Conservation (phyloP, 192 early-diverging fungal genomes). For the Phycomyces nitens region DNA sequence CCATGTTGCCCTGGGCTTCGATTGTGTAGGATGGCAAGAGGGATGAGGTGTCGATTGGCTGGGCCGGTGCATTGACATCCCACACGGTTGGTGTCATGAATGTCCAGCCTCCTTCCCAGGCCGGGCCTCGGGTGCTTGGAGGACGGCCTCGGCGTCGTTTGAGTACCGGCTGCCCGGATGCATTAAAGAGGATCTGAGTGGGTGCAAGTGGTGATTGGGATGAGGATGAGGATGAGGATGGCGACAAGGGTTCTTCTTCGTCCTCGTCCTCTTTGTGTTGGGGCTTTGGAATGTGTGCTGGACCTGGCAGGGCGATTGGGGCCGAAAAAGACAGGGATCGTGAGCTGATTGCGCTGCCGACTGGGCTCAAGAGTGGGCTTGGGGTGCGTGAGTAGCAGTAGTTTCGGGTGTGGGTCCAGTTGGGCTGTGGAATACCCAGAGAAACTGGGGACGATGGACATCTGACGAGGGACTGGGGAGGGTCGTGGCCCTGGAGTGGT, state of each 20-base stretch:
- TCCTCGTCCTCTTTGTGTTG: neutral
- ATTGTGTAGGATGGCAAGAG: neutral
- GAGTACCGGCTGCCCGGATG: constrained; percentile 18
- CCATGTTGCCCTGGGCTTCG: constrained; percentile 22
- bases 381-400: neutral
- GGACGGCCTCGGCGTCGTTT: constrained; percentile 25
- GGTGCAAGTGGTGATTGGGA: constrained; percentile 6
- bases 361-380: too few relatives aligned
- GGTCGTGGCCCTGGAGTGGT: constrained; percentile 29
- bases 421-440: neutral
- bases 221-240: too few relatives aligned
- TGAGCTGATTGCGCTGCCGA: too few relatives aligned
- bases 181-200: constrained; percentile 18
- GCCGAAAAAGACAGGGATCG: too few relatives aligned
- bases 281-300: neutral
- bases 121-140: constrained; percentile 15
- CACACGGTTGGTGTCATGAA: constrained; percentile 33
- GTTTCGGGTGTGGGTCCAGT: neutral
- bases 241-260: too few relatives aligned
- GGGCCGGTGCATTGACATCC: constrained; percentile 17
- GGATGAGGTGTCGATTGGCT: neutral
- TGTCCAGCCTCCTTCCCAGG: constrained; percentile 27
- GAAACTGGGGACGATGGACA: constrained; percentile 6
- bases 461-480: constrained; percentile 16
- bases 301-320: too few relatives aligned